These are phyloP conservation scores for Pelagomonas calceolata DNA, from an alignment of 108 stramenopile genomes.

Conservation along the genomic window DNA sequence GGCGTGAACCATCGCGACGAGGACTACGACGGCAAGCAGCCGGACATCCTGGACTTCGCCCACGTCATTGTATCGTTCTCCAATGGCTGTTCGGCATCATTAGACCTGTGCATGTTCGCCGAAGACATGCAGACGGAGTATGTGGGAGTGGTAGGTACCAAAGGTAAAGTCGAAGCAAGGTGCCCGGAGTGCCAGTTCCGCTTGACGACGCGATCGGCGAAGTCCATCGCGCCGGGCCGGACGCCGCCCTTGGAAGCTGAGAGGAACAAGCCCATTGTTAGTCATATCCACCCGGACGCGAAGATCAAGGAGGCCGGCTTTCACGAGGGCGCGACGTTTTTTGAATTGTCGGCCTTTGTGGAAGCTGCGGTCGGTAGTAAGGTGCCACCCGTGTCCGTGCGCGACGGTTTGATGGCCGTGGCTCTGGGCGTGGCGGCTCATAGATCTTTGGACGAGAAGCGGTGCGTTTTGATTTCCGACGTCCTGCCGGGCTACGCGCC, in stretches of 20 bases:
- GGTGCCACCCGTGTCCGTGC: neutral
- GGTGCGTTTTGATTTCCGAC: neutral
- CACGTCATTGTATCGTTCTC: neutral
- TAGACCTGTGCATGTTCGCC: constrained; percentile 5
- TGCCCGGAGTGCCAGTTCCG: neutral
- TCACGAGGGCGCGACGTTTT: constrained; percentile 1
- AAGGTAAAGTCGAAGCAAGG: neutral
- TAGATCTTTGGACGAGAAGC: neutral
- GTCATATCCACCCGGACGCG: neutral
- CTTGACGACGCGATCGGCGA: neutral
- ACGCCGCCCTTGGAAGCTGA: neutral
- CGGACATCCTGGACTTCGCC: constrained; percentile 1
- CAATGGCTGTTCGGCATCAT: neutral
- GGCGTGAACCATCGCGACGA: neutral
- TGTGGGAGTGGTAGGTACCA: neutral
- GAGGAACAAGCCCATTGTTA: neutral
- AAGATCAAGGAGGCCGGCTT: neutral
- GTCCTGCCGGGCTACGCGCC: neutral
- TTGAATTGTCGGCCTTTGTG: neutral
- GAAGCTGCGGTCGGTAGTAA: neutral
- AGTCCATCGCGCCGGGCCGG: neutral
- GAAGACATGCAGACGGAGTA: neutral
- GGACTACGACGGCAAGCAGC: neutral
- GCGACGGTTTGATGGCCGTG: neutral
- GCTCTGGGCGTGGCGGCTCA: neutral